A percentile compares a stretch with the other conserved stretches of the same genome.
These are phyloP conservation scores for Torulaspora gathmanii DNA, from an alignment of 805 yeast genomes.

Conservation along the genomic window DNA sequence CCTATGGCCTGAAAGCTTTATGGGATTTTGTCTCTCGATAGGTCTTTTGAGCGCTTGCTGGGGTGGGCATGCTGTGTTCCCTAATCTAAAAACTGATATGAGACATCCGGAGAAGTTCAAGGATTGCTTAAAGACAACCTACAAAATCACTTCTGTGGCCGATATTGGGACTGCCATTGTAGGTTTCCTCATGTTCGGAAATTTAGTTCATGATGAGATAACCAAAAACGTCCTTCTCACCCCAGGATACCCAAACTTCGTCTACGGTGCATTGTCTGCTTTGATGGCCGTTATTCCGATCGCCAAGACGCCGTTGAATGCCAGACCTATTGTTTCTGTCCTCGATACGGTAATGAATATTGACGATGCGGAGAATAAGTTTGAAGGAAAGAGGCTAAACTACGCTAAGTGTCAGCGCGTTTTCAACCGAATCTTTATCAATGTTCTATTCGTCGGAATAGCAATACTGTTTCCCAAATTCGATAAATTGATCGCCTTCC, in stretches of 20 bases:
- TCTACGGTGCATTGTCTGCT: slow-evolving; percentile 54
- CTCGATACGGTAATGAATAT: slow-evolving; percentile 49
- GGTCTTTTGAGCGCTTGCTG: slow-evolving; percentile 76
- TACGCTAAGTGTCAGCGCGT: slow-evolving; percentile 20
- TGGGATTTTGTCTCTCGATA: slow-evolving; percentile 52
- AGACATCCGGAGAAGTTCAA: slow-evolving; percentile 56
- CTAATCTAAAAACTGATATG: slow-evolving; percentile 69
- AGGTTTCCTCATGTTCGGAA: slow-evolving; percentile 81
- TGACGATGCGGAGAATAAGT: slow-evolving; percentile 24
- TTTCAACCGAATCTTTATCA: slow-evolving; percentile 44
- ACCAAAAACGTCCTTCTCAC: slow-evolving; percentile 69
- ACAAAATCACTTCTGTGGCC: slow-evolving; percentile 53
- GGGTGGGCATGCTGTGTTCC: slow-evolving; percentile 82
- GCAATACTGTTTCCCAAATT: slow-evolving; percentile 71
- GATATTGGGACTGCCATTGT: slow-evolving; percentile 61
- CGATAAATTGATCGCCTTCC: slow-evolving; percentile 72
- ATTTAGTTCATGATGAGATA: slow-evolving; percentile 60
- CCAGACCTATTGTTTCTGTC: slow-evolving; percentile 75
- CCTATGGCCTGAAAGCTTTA: slow-evolving; percentile 53
- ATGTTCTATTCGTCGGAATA: slow-evolving; percentile 50
- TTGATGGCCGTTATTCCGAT: slow-evolving; percentile 78
- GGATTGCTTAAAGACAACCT: slow-evolving; percentile 52
- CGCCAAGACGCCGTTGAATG: slow-evolving; percentile 78
- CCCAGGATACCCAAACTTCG: slow-evolving; percentile 60
- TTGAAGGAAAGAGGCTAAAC: slow-evolving; percentile 15